Evolutionary conservation across 805 yeast genomes (phyloP).

Genomic region (Zygosaccharomyces gambellarensis): DNA sequence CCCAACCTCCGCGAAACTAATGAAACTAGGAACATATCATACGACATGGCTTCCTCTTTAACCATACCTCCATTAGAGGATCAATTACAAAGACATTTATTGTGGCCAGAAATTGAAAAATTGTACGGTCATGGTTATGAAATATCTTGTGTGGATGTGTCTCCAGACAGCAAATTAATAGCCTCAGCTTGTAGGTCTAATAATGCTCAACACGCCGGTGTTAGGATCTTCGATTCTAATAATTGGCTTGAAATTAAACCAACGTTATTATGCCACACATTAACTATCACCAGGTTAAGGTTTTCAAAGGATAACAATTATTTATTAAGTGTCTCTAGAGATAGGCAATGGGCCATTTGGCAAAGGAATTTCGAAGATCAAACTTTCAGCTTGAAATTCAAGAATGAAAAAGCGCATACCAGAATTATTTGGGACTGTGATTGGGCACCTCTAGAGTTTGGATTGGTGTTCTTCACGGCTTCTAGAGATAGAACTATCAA

Average conservation of each 20-base stretch:
- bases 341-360: constrained; percentile 82
- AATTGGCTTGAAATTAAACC: constrained; percentile 61
- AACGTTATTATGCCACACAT: constrained; percentile 59
- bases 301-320: constrained; percentile 66
- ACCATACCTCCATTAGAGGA: constrained; percentile 79
- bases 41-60: constrained; percentile 45
- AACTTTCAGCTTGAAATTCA: constrained; percentile 37
- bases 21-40: constrained; percentile 38
- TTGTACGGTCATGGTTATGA: constrained; percentile 98
- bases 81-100: constrained; percentile 80
- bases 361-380: constrained; percentile 38
- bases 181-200: constrained; percentile 94
- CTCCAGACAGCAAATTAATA: constrained; percentile 55
- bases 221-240: constrained; percentile 63
- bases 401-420: constrained; percentile 71
- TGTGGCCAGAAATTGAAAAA: constrained; percentile 94
- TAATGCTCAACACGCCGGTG: constrained; percentile 74
- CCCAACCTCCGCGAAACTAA: constrained; percentile 34
- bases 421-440: constrained; percentile 95
- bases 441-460: constrained; percentile 61
- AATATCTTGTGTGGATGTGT: constrained; percentile 68
- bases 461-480: constrained; percentile 66
- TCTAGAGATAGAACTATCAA: constrained; percentile 81
- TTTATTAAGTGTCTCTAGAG: constrained; percentile 79
- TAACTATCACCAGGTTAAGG: constrained; percentile 78